Conservation (phyloP, 768 basidiomycete species). For the Phylloporus sp. region DNA sequence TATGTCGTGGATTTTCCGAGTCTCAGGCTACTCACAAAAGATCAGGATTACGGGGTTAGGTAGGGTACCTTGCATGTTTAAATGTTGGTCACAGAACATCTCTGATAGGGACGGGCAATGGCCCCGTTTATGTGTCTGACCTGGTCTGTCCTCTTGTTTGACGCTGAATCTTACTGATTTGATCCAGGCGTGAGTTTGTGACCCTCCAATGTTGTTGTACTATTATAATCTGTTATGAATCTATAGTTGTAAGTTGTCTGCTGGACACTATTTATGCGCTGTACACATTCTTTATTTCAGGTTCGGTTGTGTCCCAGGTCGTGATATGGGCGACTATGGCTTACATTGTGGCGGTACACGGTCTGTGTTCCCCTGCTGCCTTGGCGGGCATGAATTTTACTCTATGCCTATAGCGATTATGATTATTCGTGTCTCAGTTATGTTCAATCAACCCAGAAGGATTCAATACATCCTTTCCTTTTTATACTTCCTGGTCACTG, state of each 20-base stretch:
- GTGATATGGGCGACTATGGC: not conserved
- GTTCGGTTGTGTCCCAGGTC: not conserved
- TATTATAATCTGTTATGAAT: not conserved
- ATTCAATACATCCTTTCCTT: not conserved
- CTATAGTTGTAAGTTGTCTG: conserved; percentile 4
- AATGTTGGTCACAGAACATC: not conserved
- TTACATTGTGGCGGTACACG: not conserved
- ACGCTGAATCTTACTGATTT: not conserved
- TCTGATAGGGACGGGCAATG: not conserved
- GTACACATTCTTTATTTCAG: not conserved
- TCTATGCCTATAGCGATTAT: conserved; percentile 4
- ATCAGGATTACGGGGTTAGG: conserved; percentile 1
- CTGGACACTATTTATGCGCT: not conserved
- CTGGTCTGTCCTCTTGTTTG: not conserved
- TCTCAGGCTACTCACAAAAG: not conserved
- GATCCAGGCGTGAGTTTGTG: conserved; percentile 4
- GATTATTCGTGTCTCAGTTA: conserved; percentile 13
- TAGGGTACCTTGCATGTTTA: not conserved
- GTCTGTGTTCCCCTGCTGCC: not conserved
- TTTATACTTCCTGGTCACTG: not conserved
- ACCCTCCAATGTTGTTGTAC: not conserved
- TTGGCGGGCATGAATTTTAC: not conserved
- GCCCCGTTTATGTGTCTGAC: not conserved
- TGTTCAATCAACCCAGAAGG: conserved; percentile 8
- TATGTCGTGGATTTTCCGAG: not conserved